Base-by-base conservation (phyloP, 2,329 filamentous ascomycete species). In the Fusarium sp. region DNA sequence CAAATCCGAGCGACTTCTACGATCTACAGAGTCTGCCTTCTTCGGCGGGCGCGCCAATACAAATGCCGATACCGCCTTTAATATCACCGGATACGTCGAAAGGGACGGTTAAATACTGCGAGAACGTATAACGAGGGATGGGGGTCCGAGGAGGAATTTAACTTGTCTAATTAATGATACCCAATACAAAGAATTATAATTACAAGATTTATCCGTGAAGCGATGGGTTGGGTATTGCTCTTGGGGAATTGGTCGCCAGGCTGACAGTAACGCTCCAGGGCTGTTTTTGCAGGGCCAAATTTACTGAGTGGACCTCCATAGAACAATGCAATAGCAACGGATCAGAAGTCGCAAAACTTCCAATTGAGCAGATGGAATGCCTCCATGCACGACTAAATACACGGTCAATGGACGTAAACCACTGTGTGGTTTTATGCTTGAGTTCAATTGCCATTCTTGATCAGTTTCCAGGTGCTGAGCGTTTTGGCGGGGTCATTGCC, bases 11-110 rank as follows among this genome's bases (percentile, higher is more conserved):
- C 6, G 59, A 58, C 20, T 71, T 71, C 37, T 71, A 64, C 11
- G 61, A 66, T 23, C 18, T 71, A 56, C 49, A 71, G 27, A 71
- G 68, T 14, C 8, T 71, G 20, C 68, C 55, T 2, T 71, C 63
- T 2, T 72, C 68, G 5, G 18, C 55, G 3, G 55, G 48, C 2
- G 28, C 32, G 9, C 55, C 46, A 6, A 25, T 32, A 13, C 55
- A 46, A 9, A 40, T 49, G 4, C 48, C 23, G 0, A 28, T 34
- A 4, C 63, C 47, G 1, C n/a, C 12, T 5, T 40, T 30, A 10
- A 40, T 40, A 23, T 61, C 48, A 7, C 53, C 61, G 3, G 30
- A 45, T 4, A 60, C 61, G 7, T 66, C 61, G 0, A 66, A 66
- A n/a, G 28, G 34, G 11, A 55, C 28, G 5, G n/a, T 66, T 16